These are phyloP conservation scores for Salvia miltiorrhiza DNA, from an alignment of 257 asterid species.

Conservation along the genomic window DNA sequence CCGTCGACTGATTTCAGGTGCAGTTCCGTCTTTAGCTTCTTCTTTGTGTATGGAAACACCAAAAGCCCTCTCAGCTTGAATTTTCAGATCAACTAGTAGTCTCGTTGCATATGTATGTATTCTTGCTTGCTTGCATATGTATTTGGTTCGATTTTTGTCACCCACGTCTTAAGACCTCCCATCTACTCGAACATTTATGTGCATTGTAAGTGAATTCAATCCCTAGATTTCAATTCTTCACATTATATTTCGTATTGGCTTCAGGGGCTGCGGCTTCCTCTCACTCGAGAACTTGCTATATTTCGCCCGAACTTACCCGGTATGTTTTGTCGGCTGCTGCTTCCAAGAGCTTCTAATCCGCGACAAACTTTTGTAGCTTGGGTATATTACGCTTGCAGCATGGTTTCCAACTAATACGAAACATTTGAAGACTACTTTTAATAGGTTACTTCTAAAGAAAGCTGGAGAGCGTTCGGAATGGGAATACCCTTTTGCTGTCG, in stretches of 20 bases:
- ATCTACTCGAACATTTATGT: background rate
- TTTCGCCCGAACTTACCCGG: conserved; percentile 78
- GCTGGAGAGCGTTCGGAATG: conserved; percentile 71
- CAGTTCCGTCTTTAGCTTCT: background rate
- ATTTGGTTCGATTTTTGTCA: background rate
- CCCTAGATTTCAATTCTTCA: conserved; percentile 11
- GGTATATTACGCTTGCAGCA: background rate
- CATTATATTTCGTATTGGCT: conserved; percentile 27
- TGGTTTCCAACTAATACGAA: conserved; percentile 48
- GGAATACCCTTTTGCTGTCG: conserved; percentile 98
- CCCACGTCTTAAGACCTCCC: background rate
- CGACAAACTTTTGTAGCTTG: conserved; percentile 3
- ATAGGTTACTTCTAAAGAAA: conserved; percentile 77
- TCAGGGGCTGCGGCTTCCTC: conserved; percentile 92
- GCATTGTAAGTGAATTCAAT: background rate
- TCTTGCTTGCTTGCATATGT: background rate
- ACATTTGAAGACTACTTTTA: conserved; percentile 79
- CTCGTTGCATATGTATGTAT: too few species aligned
- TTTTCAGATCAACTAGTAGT: background rate
- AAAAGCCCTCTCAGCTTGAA: background rate
- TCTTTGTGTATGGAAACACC: background rate
- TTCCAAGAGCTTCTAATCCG: conserved; percentile 20
- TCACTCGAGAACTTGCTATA: conserved; percentile 89
- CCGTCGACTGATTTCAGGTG: conserved; percentile 97
- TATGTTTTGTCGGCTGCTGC: conserved; percentile 44